A percentile compares a stretch with the other conserved stretches of the same genome.
Evolutionary conservation across 257 asterid genomes (phyloP).

Genomic region (Marsdenia floribunda): DNA sequence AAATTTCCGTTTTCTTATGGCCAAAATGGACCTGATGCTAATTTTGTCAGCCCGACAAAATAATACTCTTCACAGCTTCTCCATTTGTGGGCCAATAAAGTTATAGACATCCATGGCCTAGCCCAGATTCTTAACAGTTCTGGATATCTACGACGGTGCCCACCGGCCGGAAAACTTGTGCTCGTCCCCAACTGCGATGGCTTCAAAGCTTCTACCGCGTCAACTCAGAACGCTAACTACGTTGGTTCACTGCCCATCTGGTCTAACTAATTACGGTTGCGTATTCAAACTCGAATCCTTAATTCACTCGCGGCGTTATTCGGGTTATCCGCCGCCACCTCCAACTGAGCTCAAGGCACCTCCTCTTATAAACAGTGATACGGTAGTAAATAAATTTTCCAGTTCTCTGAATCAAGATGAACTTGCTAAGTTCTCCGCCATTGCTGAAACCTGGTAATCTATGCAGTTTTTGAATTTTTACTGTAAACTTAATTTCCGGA

Average conservation of each 20-base stretch:
- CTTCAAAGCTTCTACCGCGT: slow-evolving; percentile 34
- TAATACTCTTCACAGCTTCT: too few species aligned
- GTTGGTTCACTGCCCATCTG: slow-evolving; percentile 17
- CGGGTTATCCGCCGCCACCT: slow-evolving; percentile 34
- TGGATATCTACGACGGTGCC: not conserved
- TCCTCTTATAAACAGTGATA: not conserved
- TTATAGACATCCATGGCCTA: too few species aligned
- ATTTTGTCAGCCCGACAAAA: too few species aligned
- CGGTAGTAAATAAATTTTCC: not conserved
- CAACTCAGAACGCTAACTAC: slow-evolving; percentile 34
- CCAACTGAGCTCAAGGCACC: slow-evolving; percentile 24
- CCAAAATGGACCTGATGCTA: too few species aligned
- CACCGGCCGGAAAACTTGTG: not conserved
- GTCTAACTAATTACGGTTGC: slow-evolving; percentile 1
- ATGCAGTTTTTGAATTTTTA: not conserved
- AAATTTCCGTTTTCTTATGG: too few species aligned
- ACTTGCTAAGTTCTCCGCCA: slow-evolving; percentile 62
- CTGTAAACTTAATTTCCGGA: not conserved
- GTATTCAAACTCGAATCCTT: slow-evolving; percentile 7
- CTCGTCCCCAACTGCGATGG: slow-evolving; percentile 24
- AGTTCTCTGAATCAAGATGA: slow-evolving; percentile 72
- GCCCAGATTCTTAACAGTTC: not conserved
- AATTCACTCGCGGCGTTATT: slow-evolving; percentile 32
- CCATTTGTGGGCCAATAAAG: not conserved
- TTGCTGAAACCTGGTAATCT: slow-evolving; percentile 68